Percentiles rank a stretch among this genome's conserved stretches.
Evolutionary conservation across 192 early-diverging fungal species (phyloP).

Genomic region (Linnemannia hyalina): DNA sequence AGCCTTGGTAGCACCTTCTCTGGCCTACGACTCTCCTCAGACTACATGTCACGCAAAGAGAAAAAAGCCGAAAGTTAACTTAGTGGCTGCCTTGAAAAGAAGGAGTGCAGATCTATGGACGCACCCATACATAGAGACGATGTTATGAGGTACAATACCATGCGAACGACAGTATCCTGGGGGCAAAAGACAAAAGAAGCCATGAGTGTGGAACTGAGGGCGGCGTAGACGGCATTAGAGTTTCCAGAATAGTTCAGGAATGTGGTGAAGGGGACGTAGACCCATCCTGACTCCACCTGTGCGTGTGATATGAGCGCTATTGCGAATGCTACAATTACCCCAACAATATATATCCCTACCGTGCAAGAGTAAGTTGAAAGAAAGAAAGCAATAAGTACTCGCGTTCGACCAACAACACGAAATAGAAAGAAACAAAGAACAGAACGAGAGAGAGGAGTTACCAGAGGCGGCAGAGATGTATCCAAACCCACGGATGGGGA

Average conservation of each 20-base stretch:
- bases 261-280: slow-evolving; percentile 39
- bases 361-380: neutral
- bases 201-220: slow-evolving; percentile 39
- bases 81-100: neutral
- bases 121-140: neutral
- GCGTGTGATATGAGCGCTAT: neutral
- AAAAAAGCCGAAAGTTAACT: neutral
- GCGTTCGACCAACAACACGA: too few relatives aligned
- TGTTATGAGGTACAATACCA: neutral
- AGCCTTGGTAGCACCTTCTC: slow-evolving; percentile 23
- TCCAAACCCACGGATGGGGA: slow-evolving; percentile 33
- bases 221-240: slow-evolving; percentile 27
- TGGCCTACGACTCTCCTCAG: slow-evolving; percentile 32
- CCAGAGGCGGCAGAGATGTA: slow-evolving; percentile 27
- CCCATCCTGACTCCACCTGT: neutral
- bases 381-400: neutral
- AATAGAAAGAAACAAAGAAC: too few relatives aligned
- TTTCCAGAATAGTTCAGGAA: slow-evolving; percentile 50
- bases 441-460: neutral
- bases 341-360: neutral
- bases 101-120: neutral
- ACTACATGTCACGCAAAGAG: slow-evolving; percentile 3
- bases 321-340: neutral
- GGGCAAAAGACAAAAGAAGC: slow-evolving; percentile 49
- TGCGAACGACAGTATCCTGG: slow-evolving; percentile 39